Base-by-base conservation (phyloP, 306 rosid genomes). In the Echinosophora koreensis region DNA sequence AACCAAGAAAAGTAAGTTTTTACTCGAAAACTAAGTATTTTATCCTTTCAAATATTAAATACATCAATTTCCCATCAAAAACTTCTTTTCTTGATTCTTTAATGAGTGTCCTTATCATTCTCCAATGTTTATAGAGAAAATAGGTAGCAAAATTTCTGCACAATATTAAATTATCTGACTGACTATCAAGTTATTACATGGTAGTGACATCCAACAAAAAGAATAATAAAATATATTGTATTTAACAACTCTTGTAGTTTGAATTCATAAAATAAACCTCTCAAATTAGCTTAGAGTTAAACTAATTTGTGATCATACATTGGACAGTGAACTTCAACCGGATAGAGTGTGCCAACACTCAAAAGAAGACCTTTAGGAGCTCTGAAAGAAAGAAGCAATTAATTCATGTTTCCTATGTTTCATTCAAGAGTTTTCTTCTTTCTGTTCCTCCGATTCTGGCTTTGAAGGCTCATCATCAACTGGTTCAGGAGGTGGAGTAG, bases 401-500 rank as follows among this genome's bases (percentile, higher is more conserved):
- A 73, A 7, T 57, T 44, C 14, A 73, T 12, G 44, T 42, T 67
- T 44, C 66, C 13, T 30, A 30, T 13, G 2, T 71, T 74, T 57
- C 17, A 42, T 82, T 85, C 77, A 87, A 66, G 86, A 71, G 34
- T 81, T 72, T 42, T 69, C 81, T 4, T 38, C 30, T 30, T 10
- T 76, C 28, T 52, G 47, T 22, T 73, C 79, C 54, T 79, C 73
- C 3, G 78, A 8, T 54, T 82, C 2, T 70, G 73, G 4, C 17
- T 81, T 67, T 35, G 65, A 5, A 17, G 49, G 66, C n/a, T 74
- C 80, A 5, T 30, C 32, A 30, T 84, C 85, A 1, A 70, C 12
- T 0, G 80, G 37, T 41, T 88, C 90, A 3, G 88, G 59, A 8
- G 90, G 84, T 7, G 91, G 71, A 5, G 88, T 62, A 8, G 89